A percentile compares a stretch with the other conserved stretches of the same genome.
These are phyloP conservation scores for Copromyces sp. DNA, from an alignment of 495 filamentous ascomycete species.

Conservation along the genomic window DNA sequence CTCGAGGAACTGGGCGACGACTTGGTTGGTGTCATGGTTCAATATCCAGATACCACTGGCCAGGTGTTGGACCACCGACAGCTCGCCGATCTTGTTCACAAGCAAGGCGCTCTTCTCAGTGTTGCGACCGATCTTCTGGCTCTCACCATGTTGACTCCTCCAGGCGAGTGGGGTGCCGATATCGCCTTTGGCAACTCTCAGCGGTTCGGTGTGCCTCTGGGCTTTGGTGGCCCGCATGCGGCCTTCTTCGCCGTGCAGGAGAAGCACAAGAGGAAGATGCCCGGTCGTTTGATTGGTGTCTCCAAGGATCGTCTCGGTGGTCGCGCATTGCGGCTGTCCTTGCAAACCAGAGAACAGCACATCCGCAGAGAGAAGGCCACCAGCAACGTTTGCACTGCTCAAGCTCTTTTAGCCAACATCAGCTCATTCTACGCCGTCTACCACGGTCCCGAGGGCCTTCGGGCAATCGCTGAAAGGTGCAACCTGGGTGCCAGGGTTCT, in stretches of 20 bases:
- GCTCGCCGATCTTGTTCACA: conserved; percentile 69
- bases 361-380: conserved; percentile 97
- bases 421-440: conserved; percentile 97
- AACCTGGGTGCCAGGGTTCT: conserved; percentile 61
- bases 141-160: conserved; percentile 79
- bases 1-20: conserved; percentile 70
- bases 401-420: conserved; percentile 94
- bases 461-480: conserved; percentile 70
- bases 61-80: conserved; percentile 63
- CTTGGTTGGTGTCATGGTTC: conserved; percentile 82
- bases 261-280: conserved; percentile 93
- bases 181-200: conserved; percentile 97
- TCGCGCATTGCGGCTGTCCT: conserved; percentile 72
- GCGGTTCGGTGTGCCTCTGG: conserved; percentile 86
- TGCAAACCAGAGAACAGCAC: conserved; percentile 96
- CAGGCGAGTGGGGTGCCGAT: conserved; percentile 93
- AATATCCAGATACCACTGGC: conserved; percentile 91
- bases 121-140: conserved; percentile 90
- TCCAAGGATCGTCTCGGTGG: conserved; percentile 86
- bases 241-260: conserved; percentile 94
- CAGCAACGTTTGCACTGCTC: conserved; percentile 96
- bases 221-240: conserved; percentile 90
- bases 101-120: conserved; percentile 70
- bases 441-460: conserved; percentile 80
- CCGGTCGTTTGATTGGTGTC: conserved; percentile 83